Evolutionary conservation across 1,284 basidiomycete species (phyloP).

Genomic region (Mycosarcoma maydis): DNA sequence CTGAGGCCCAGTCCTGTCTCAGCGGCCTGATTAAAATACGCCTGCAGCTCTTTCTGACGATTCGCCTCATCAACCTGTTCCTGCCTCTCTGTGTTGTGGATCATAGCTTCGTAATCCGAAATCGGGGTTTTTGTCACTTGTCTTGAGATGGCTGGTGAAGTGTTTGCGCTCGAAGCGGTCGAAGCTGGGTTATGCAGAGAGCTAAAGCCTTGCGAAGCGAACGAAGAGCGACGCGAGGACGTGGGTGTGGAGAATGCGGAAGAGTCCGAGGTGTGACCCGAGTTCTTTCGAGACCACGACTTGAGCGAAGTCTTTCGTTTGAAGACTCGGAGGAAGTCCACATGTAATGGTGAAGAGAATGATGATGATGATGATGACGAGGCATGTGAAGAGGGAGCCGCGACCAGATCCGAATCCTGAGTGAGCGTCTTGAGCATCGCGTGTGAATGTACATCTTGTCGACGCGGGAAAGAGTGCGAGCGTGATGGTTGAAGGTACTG

Average conservation of each 20-base stretch:
- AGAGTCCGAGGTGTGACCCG: conserved; percentile 24
- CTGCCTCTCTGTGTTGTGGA: conserved; percentile 16
- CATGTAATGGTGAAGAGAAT: conserved; percentile 1
- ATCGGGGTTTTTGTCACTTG: conserved; percentile 31
- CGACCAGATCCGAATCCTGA: conserved; percentile 23
- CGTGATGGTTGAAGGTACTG: conserved; percentile 1
- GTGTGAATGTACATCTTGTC: conserved; percentile 7
- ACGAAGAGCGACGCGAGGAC: conserved; percentile 30
- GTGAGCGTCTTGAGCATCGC: conserved; percentile 26
- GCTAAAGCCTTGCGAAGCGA: conserved; percentile 28
- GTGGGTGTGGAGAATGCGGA: conserved; percentile 30
- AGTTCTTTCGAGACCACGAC: conserved; percentile 3
- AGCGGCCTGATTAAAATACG: conserved; percentile 31
- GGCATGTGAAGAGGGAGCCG: conserved; percentile 1
- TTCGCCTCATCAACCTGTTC: conserved; percentile 27
- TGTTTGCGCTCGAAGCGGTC: conserved; percentile 32
- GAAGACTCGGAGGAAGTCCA: conserved; percentile 27
- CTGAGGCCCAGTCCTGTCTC: conserved; percentile 25
- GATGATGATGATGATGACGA: conserved; percentile 7
- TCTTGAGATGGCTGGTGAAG: conserved; percentile 34
- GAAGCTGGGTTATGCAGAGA: conserved; percentile 23
- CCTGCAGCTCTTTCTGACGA: conserved; percentile 23
- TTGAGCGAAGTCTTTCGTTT: conserved; percentile 15
- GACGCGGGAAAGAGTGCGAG: conserved; percentile 2
- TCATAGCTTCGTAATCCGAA: conserved; percentile 32